These are phyloP conservation scores for Boletellus dicymbophilus DNA, from an alignment of 1,284 basidiomycete species.

Conservation along the genomic window DNA sequence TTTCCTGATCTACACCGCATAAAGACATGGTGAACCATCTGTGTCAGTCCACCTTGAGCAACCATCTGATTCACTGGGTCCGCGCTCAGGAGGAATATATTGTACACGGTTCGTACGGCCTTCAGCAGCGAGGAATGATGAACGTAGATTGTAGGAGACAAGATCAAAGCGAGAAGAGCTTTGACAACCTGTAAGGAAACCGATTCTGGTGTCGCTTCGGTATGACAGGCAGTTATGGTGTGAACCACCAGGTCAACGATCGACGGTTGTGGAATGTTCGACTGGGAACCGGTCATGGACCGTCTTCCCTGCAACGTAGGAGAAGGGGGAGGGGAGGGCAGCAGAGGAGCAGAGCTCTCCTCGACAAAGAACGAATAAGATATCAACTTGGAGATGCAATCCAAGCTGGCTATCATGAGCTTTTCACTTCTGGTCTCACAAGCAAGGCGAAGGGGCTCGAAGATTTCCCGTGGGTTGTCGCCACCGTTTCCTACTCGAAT, in stretches of 20 bases:
- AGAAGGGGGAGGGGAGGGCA: constrained; percentile 70
- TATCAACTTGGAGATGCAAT: constrained; percentile 95
- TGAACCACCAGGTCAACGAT: constrained; percentile 91
- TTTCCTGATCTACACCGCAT: constrained; percentile 61
- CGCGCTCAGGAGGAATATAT: constrained; percentile 88
- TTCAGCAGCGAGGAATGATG: constrained; percentile 95
- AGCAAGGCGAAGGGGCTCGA: constrained; percentile 90
- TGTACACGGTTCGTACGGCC: constrained; percentile 95
- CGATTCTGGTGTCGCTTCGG: constrained; percentile 82
- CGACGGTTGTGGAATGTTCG: constrained; percentile 58
- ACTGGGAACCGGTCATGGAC: constrained; percentile 50
- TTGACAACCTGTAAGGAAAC: constrained; percentile 96
- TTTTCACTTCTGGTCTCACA: constrained; percentile 93
- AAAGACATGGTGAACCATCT: constrained; percentile 97
- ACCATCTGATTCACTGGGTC: constrained; percentile 95
- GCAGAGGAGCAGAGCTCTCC: constrained; percentile 29
- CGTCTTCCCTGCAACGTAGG: constrained; percentile 51
- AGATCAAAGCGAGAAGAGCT: constrained; percentile 84
- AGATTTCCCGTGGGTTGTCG: constrained; percentile 81
- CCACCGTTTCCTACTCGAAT: constrained; percentile 72
- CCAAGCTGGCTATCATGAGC: constrained; percentile 91
- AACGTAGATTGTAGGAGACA: constrained; percentile 84
- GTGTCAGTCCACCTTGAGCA: constrained; percentile 93
- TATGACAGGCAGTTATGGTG: constrained; percentile 92
- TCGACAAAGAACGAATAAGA: constrained; percentile 95